Evolutionary conservation across 352 stramenopile genomes (phyloP).

Genomic region (Peronospora farinosa): DNA sequence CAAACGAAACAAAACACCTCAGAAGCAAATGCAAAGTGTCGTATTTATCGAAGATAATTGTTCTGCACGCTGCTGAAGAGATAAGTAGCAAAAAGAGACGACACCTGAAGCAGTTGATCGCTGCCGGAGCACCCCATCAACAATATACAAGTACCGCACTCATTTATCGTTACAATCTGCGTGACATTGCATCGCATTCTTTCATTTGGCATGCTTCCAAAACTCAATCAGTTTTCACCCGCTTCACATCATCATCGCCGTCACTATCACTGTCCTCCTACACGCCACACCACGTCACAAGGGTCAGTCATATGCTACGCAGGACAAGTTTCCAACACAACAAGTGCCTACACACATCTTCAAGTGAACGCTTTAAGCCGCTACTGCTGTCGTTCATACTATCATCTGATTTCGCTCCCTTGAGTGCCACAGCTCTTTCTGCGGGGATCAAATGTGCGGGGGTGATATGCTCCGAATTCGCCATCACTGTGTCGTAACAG

Average conservation of each 20-base stretch:
- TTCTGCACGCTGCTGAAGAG: conserved; percentile 5
- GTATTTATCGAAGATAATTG: conserved; percentile 23
- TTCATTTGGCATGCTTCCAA: conserved; percentile 15
- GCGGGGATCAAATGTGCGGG: conserved; percentile 62
- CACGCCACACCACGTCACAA: conserved; percentile 14
- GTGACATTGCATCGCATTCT: conserved; percentile 18
- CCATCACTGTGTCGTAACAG: conserved; percentile 80
- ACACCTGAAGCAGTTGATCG: conserved; percentile 25
- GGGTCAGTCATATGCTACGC: conserved; percentile 4
- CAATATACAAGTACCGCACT: conserved; percentile 28
- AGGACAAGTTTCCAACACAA: conserved; percentile 1
- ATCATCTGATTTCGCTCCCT: conserved; percentile 12
- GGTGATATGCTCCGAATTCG: conserved; percentile 77
- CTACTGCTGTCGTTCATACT: conserved; percentile 19
- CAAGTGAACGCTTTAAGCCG: conserved; percentile 48
- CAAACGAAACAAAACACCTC: conserved; percentile 12
- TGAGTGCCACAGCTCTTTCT: conserved; percentile 29
- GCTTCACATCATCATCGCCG: conserved; percentile 61
- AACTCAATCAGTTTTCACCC: conserved; percentile 49
- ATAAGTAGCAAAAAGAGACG: conserved; percentile 19
- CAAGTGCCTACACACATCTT: conserved; percentile 31
- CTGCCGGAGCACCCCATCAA: conserved; percentile 22
- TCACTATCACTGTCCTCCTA: conserved; percentile 63
- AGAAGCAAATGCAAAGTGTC: conserved; percentile 19
- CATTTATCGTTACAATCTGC: conserved; percentile 28